Base-by-base conservation (phyloP, 306 rosid genomes). In the Fragaria vesca region DNA sequence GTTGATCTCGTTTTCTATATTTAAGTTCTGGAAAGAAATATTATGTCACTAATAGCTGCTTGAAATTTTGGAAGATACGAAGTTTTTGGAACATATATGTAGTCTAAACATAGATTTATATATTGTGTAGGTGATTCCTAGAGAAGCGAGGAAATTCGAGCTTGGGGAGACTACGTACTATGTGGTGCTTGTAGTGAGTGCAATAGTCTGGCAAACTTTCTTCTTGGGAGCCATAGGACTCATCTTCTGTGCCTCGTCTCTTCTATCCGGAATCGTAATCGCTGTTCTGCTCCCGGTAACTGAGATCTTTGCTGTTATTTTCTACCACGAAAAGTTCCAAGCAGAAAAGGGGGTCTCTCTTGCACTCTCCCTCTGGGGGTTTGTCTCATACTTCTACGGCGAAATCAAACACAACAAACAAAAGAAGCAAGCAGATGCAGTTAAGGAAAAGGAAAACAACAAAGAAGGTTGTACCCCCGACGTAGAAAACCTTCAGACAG, bases 201-300 rank as follows among this genome's bases (percentile, higher is more conserved):
- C 91, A 17, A 70, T 94, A 46, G 54, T 87, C 38, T 94, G 93
- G 94, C 97, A 92, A 66, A 51, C 47, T 46, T 94, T 92, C 87
- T 94, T 89, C 85, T 12, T 94, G 52, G 98, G 97, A 68, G 91
- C 87, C 4, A 79, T 90, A 8, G 98, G 97, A 72, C 80, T 94
- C 55, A 81, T 92, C 65, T 94, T 90, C 48, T 94, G 89, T 16
- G 83, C 93, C 0, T 94, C 97, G 0, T 92, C 98, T 28, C 65
- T 92, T 51, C 48, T 92, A 1, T 92, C 97, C 8, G 97, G 83
- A 1, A 80, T 94, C 32, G 60, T 87, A 32, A 89, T 92, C 8
- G 85, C 97, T 0, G 88, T 84, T 21, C 60, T 83, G 16, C 86
- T 92, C 6, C 98, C 97, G 0, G 81, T 89, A 0, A 89, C 91